Base-by-base conservation (phyloP, 2,329 filamentous ascomycete species). In the Paecilomyces fulvus region DNA sequence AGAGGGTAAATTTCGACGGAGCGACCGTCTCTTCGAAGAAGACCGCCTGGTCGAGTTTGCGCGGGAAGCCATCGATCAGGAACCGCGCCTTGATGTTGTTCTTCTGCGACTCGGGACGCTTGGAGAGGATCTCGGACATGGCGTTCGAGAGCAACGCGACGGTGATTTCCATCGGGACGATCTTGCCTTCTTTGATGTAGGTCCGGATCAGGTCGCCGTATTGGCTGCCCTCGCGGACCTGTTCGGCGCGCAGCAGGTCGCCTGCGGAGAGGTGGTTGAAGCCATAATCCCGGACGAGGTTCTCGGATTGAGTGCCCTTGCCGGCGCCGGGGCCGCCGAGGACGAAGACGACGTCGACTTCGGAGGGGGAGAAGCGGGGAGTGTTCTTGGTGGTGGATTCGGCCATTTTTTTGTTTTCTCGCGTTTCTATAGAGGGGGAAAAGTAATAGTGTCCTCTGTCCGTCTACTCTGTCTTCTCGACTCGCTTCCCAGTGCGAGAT, bases 141-240 rank as follows among this genome's bases (percentile, higher is more conserved):
- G 92, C 90, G 74, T 96, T 95, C 76, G 96, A 92, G 49, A 99
- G 83, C 33, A 99, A 78, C 67, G 92, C 87, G 58, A 99, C 88
- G 4, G 94, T 99, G 53, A 97, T 91, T 74, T 97, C 92, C 90
- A 96, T 95, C n/a, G 94, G 94, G 61, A 99, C 94, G 73, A 99
- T 99, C 65, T 85, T 85, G 58, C 94, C 94, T 71, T 99, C 87
- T 70, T 88, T 89, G 80, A 99, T 99, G 78, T 94, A 92, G 65
- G 87, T 83, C 72, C 87, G 87, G 82, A 99, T 99, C 77, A 97
- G 82, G 63, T 91, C 84, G 71, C 94, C 94, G 72, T 95, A 97
- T 74, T 96, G 81, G 62, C 86, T 90, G 57, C 90, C 92, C 0
- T 84, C 82, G 3, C 92, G 88, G 68, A 92, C 82, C 77, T 97